Evolutionary conservation across 179 eudicot genomes (phyloP).

Genomic region (Patellifolia procumbens): DNA sequence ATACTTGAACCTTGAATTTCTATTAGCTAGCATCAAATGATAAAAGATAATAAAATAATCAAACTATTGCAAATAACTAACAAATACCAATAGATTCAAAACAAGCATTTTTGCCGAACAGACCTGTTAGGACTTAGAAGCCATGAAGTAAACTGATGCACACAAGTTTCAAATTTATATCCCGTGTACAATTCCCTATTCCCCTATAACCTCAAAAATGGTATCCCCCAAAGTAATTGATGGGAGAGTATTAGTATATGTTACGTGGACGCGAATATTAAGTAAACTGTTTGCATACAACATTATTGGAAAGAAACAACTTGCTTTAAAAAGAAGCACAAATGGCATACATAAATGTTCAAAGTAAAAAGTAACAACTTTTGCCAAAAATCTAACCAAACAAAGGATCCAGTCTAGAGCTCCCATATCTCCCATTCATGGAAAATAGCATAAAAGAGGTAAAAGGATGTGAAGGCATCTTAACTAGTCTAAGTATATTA

Average conservation of each 20-base stretch:
- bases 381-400: not conserved
- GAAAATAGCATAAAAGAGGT: not conserved
- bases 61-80: no score
- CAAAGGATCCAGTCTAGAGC: conserved; percentile 21
- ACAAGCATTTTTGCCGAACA: no score
- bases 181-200: no score
- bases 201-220: not conserved
- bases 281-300: not conserved
- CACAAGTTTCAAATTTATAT: no score
- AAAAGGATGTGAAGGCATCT: not conserved
- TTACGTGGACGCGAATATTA: not conserved
- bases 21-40: no score
- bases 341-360: conserved; percentile 17
- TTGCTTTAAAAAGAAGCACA: conserved; percentile 2
- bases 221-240: no score
- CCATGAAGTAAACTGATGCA: no score
- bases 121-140: no score
- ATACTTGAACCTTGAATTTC: no score
- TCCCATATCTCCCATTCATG: conserved; percentile 19
- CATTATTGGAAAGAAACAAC: conserved; percentile 6
- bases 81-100: no score
- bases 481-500: not conserved
- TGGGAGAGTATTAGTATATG: not conserved
- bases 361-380: conserved; percentile 12
- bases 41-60: no score